A percentile compares a stretch with the other conserved stretches of the same genome.
These are phyloP conservation scores for Sporothrix protearum DNA, from an alignment of 2,329 filamentous ascomycete species.

Conservation along the genomic window DNA sequence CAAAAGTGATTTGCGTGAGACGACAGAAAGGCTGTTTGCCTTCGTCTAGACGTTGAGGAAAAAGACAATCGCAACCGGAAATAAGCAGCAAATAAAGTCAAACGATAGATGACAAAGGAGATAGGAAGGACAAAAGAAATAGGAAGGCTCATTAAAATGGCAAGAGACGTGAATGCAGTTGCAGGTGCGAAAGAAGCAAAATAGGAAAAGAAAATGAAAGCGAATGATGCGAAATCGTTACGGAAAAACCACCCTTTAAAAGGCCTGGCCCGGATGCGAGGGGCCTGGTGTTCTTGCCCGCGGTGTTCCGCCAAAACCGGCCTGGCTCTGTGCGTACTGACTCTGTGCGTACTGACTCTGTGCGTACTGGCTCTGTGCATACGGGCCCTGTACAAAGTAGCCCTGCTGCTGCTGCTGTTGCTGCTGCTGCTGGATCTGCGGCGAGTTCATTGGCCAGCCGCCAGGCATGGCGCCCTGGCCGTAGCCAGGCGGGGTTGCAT, in stretches of 20 bases:
- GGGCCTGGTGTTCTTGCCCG: conserved; percentile 24
- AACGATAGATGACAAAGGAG: neutral
- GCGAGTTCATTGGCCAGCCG: conserved; percentile 20
- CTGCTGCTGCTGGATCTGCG: conserved; percentile 25
- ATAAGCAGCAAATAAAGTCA: neutral
- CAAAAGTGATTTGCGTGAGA: neutral
- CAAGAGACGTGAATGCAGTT: neutral
- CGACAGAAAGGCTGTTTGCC: neutral
- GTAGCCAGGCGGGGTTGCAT: conserved; percentile 4
- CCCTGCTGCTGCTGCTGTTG: too few relatives aligned
- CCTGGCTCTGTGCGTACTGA: conserved; percentile 30
- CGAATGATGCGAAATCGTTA: too few relatives aligned
- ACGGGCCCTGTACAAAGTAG: neutral
- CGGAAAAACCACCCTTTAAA: conserved; percentile 22
- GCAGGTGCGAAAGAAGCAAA: neutral
- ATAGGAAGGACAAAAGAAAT: too few relatives aligned
- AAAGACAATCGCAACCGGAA: neutral
- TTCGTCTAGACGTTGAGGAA: neutral
- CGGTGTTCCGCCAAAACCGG: conserved; percentile 23
- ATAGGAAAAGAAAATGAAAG: neutral
- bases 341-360: neutral
- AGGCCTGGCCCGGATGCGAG: conserved; percentile 35
- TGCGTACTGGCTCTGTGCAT: neutral
- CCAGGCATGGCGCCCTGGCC: conserved; percentile 4
- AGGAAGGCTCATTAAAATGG: neutral